phyloP scores from a whole-genome alignment of 495 filamentous ascomycete genomes.

The Penicillium maclennaniae region DNA sequence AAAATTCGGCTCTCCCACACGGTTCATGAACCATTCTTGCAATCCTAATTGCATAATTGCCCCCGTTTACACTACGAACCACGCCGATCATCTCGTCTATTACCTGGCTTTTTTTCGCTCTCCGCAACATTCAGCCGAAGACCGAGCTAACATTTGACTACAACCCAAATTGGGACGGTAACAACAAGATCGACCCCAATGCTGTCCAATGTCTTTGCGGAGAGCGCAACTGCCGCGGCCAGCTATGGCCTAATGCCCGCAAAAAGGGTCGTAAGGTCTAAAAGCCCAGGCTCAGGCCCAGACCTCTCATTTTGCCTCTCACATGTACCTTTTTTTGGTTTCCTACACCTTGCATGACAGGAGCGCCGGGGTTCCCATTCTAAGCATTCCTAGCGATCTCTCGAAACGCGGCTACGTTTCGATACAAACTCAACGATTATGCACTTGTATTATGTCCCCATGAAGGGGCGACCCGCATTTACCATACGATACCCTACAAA shows the following conservation, averaged over 20 bases:
- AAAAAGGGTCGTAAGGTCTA: slow-evolving; percentile 17
- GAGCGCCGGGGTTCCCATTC: not conserved
- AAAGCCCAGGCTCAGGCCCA: not conserved
- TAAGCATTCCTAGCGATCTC: not conserved
- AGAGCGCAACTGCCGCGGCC: slow-evolving; percentile 61
- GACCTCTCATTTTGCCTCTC: not conserved
- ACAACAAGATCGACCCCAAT: slow-evolving; percentile 47
- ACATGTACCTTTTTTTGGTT: too few species aligned
- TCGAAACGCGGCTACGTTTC: not conserved
- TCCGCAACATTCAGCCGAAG: slow-evolving; percentile 59
- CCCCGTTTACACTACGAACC: slow-evolving; percentile 68
- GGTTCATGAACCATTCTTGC: slow-evolving; percentile 68
- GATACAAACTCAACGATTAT: not conserved
- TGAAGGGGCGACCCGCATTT: not conserved
- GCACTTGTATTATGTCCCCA: not conserved
- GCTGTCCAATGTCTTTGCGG: slow-evolving; percentile 66
- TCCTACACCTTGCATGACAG: not conserved
- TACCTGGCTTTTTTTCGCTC: slow-evolving; percentile 87
- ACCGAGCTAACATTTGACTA: slow-evolving; percentile 91
- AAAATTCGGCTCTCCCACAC: slow-evolving; percentile 52
- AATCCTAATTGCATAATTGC: slow-evolving; percentile 76
- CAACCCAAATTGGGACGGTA: slow-evolving; percentile 52
- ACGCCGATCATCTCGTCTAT: slow-evolving; percentile 70
- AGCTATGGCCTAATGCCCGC: slow-evolving; percentile 55
- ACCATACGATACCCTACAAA: not conserved